Evolutionary conservation across 1,139 yeast genomes (phyloP), one percentile per base, ranked within the genome.

Genomic region (Pichia sp.): DNA sequence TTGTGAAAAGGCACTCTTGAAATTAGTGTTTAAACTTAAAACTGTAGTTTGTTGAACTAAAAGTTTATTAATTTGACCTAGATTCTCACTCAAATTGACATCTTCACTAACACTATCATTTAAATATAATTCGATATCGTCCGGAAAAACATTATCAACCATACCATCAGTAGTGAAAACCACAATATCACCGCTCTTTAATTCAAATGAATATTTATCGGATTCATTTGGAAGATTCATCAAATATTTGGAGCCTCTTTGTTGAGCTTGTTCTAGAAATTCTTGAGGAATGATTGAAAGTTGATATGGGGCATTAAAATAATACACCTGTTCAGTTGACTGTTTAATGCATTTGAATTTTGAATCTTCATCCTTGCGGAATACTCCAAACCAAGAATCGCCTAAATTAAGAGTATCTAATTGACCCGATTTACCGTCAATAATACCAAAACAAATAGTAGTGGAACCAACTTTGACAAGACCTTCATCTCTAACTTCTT

Each of bases 121-220:
- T 37, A 55, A 41, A 38, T 49, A 57, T 33, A 54, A 36, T 54
- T 80, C 87, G 44, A 88, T 81, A 59, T 88, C 96, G 44, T 77
- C 76, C 1, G 83, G 72, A 37, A 78, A 74, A 40, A 90, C 77
- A 62, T 92, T 92, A 64, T 92, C 98, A 28, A 86, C 80, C 42
- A 92, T 84, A 29, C 98, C 98, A 65, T 92, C 98, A 1, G 97
- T 87, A 38, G 95, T 94, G 59, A 90, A 80, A 48, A 92, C 65
- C 3, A 92, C 77, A 11, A 92, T 67, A 61, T 92, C 97, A 41
- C 81, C 79, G 47, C 73, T 75, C 55, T 79, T 56, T 43, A 85
- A 64, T 49, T 80, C 55, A 42, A 50, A 55, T 27, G 49, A 48
- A 46, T 61, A 62, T 11, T 41, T 68, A 50, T 75, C 81, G 0